Percentiles rank a stretch among this genome's conserved stretches.
Evolutionary conservation across 768 basidiomycete genomes (phyloP).

Genomic region (Calocera viscosa): DNA sequence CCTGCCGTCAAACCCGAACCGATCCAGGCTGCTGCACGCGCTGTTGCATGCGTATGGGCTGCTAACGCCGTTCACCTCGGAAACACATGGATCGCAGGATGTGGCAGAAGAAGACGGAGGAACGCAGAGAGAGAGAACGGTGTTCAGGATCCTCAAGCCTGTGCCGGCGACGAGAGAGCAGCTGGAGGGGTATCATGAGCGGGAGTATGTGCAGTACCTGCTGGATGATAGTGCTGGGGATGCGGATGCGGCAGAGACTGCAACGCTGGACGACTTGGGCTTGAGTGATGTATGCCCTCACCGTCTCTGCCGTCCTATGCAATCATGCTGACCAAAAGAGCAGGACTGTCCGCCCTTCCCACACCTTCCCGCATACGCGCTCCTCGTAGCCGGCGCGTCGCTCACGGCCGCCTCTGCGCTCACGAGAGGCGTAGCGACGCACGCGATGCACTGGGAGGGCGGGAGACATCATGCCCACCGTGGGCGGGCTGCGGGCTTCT

Average conservation of each 20-base stretch:
- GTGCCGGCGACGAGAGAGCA: conserved; percentile 43
- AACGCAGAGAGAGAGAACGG: neutral
- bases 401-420: conserved; percentile 59
- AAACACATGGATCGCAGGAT: neutral
- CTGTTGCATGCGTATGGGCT: conserved; percentile 16
- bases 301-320: neutral
- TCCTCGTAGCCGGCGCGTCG: conserved; percentile 61
- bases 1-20: conserved; percentile 30
- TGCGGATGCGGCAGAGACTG: conserved; percentile 19
- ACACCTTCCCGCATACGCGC: conserved; percentile 55
- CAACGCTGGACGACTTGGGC: conserved; percentile 34
- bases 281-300: conserved; percentile 41
- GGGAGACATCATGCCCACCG: conserved; percentile 82
- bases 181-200: conserved; percentile 54
- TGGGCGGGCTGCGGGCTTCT: conserved; percentile 72
- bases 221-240: conserved; percentile 26
- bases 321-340: neutral
- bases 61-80: conserved; percentile 37
- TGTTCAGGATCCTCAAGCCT: conserved; percentile 39
- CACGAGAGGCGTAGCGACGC: conserved; percentile 36
- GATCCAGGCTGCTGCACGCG: conserved; percentile 19
- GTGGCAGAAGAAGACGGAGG: too few species aligned
- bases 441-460: conserved; percentile 84
- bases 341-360: conserved; percentile 78
- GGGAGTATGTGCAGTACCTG: conserved; percentile 54